Conservation (phyloP, 352 stramenopile genomes). For the Pythium coloratum region DNA sequence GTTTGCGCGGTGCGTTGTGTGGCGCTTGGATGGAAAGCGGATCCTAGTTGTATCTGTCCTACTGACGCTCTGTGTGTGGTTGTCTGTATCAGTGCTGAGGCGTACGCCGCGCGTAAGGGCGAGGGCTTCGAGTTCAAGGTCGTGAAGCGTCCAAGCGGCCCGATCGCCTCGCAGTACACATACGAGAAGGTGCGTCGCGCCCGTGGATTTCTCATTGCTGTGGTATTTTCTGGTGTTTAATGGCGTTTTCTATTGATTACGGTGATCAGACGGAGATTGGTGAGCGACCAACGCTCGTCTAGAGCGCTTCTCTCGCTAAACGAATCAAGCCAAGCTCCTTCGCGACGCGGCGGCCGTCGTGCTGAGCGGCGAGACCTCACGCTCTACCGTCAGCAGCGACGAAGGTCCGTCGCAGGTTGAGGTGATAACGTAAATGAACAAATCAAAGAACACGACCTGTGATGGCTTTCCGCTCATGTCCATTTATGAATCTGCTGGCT, state of each 20-base stretch:
- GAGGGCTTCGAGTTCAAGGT: slow-evolving; percentile 39
- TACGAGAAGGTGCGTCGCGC: slow-evolving; percentile 48
- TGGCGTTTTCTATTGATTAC: not conserved
- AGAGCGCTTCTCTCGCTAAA: not conserved
- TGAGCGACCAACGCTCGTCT: slow-evolving; percentile 54
- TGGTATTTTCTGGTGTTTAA: not conserved
- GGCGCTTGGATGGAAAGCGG: not conserved
- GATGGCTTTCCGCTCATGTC: slow-evolving; percentile 5
- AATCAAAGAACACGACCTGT: slow-evolving; percentile 13
- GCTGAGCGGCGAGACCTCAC: not conserved
- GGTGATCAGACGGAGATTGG: slow-evolving; percentile 48
- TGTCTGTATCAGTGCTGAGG: slow-evolving; percentile 43
- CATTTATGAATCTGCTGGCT: not conserved
- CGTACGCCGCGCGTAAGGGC: slow-evolving; percentile 52
- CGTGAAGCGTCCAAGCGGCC: slow-evolving; percentile 43
- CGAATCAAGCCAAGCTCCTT: not conserved
- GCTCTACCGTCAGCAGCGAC: not conserved
- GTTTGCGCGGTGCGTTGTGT: slow-evolving; percentile 55
- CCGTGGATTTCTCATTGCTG: not conserved
- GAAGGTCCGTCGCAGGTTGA: not conserved
- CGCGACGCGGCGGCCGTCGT: not conserved
- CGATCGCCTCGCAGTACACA: slow-evolving; percentile 45
- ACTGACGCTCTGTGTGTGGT: slow-evolving; percentile 2
- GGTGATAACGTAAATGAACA: slow-evolving; percentile 17
- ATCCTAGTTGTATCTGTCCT: not conserved